These are phyloP conservation scores for Plasmodium ovale DNA, from an alignment of 169 alveolate species.

Conservation along the genomic window DNA sequence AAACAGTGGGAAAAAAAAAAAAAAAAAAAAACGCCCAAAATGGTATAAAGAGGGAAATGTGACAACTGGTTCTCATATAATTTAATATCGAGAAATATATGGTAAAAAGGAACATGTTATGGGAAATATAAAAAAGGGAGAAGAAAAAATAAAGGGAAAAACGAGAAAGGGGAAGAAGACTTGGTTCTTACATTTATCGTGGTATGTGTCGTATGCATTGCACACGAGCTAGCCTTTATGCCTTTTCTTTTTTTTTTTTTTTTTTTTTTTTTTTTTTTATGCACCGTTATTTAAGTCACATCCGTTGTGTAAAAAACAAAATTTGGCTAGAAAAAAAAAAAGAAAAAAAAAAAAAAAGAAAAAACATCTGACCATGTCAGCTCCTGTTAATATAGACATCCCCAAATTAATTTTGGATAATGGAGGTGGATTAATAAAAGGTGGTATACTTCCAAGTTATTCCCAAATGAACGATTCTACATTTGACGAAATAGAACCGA, in stretches of 20 bases:
- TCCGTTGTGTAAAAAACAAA: not conserved
- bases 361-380: constrained; percentile 73
- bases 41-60: too few species aligned
- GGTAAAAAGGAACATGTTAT: not conserved
- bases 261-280: not conserved
- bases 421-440: constrained; percentile 90
- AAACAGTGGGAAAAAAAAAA: too few species aligned
- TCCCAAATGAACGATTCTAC: constrained; percentile 23
- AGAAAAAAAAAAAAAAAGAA: constrained; percentile 9
- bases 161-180: not conserved
- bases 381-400: constrained; percentile 82
- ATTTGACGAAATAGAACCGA: constrained; percentile 82
- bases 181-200: too few species aligned
- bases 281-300: not conserved
- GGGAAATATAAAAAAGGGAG: not conserved
- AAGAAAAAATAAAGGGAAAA: not conserved
- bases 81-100: too few species aligned
- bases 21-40: too few species aligned
- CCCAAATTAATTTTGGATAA: constrained; percentile 89
- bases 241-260: not conserved
- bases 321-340: not conserved
- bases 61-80: too few species aligned
- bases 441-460: constrained; percentile 83
- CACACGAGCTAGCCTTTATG: not conserved
- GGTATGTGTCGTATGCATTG: not conserved